Evolutionary conservation across 2,329 filamentous ascomycete species (phyloP).

Genomic region (Paracorniculantispora psalliotae): DNA sequence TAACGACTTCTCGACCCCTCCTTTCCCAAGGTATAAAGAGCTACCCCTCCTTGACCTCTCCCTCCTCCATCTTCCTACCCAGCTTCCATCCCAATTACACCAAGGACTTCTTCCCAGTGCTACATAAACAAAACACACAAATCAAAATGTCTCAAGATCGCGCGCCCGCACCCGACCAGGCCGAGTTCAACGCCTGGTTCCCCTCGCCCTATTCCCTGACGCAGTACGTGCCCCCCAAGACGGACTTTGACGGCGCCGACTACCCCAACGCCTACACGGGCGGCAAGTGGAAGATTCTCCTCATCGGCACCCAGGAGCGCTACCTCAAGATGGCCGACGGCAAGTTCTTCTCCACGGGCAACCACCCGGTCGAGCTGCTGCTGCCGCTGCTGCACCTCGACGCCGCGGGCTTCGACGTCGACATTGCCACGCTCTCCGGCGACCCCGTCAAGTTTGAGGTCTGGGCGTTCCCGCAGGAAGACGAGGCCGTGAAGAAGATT

Average conservation of each 20-base stretch:
- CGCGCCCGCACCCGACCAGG: constrained; percentile 17
- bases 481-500: constrained; percentile 20
- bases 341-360: constrained; percentile 20
- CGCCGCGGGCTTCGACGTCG: constrained; percentile 19
- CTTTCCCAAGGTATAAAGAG: background rate
- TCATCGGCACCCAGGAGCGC: constrained; percentile 20
- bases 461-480: constrained; percentile 23
- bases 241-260: constrained; percentile 18
- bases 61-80: too few relatives aligned
- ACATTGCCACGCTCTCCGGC: constrained; percentile 19
- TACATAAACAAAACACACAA: background rate
- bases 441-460: constrained; percentile 21
- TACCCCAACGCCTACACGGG: constrained; percentile 18
- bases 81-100: background rate
- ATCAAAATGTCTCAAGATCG: constrained; percentile 12
- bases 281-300: constrained; percentile 18
- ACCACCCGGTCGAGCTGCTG: constrained; percentile 20
- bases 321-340: constrained; percentile 19
- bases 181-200: constrained; percentile 21
- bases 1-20: background rate
- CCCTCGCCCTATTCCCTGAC: constrained; percentile 20
- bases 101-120: background rate
- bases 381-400: constrained; percentile 19
- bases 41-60: background rate
- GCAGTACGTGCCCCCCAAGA: constrained; percentile 18